These are phyloP conservation scores for Hemerocallis citrina DNA, from an alignment of 106 monocot species.

Conservation along the genomic window DNA sequence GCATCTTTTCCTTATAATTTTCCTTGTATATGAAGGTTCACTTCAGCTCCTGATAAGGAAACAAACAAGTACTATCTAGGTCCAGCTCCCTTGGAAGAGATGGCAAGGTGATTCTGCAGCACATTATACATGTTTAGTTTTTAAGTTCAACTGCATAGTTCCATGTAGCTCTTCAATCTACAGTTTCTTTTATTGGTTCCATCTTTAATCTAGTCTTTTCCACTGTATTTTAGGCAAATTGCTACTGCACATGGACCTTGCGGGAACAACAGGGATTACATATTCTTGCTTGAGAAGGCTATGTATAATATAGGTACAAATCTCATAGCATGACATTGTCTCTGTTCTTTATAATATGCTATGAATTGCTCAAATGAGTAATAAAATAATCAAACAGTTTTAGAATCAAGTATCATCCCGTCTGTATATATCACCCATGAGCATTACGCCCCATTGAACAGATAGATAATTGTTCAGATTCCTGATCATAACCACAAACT, in stretches of 20 bases:
- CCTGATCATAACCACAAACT: no score
- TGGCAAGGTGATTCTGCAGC: constrained; percentile 53
- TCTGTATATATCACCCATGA: no score
- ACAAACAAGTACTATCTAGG: constrained; percentile 68
- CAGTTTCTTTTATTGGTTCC: background rate
- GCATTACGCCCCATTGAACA: background rate
- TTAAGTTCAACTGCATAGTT: no score
- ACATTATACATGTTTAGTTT: background rate
- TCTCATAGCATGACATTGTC: background rate
- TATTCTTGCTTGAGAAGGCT: constrained; percentile 67
- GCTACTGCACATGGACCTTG: constrained; percentile 77
- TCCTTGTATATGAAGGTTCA: constrained; percentile 36
- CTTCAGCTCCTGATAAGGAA: constrained; percentile 55
- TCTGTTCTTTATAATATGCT: background rate
- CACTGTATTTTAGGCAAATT: constrained; percentile 52
- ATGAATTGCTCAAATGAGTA: background rate
- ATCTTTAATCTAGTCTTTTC: background rate
- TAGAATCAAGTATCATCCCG: background rate
- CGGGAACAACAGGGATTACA: constrained; percentile 78
- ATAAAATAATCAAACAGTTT: background rate
- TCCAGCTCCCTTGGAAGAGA: constrained; percentile 75
- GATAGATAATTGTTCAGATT: no score
- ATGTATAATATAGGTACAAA: constrained; percentile 52
- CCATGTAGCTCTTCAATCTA: no score
- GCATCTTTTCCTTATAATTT: background rate